These are phyloP conservation scores for Trichophyton benhamiae DNA, from an alignment of 2,329 filamentous ascomycete species.

Conservation along the genomic window DNA sequence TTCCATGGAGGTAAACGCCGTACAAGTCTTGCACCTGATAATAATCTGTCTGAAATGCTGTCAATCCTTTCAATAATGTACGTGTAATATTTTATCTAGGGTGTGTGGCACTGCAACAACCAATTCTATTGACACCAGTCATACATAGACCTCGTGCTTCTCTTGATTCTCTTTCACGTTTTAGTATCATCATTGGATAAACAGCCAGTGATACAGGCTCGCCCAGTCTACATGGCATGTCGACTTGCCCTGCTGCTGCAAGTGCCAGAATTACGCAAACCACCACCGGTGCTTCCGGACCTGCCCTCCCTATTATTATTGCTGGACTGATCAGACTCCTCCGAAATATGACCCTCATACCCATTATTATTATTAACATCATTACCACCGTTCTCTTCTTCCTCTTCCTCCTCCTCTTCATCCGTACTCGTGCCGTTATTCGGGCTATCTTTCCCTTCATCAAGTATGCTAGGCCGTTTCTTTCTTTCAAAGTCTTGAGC, in stretches of 20 bases:
- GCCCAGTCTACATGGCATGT: not conserved
- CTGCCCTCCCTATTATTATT: not conserved
- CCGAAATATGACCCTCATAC: not conserved
- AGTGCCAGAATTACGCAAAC: not conserved
- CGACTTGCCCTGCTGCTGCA: not conserved
- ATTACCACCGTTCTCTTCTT: constrained; percentile 22
- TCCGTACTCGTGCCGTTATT: constrained; percentile 25
- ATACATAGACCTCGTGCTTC: too few species aligned
- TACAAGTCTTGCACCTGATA: too few species aligned
- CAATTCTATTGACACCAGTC: too few species aligned
- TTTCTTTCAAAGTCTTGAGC: constrained; percentile 85
- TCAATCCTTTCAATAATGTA: too few species aligned
- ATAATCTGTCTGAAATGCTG: too few species aligned
- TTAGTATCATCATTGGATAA: too few species aligned
- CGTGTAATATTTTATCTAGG: too few species aligned
- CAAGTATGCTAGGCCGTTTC: constrained; percentile 39
- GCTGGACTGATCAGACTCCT: not conserved
- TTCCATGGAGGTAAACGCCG: not conserved
- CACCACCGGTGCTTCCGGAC: not conserved
- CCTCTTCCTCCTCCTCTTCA: constrained; percentile 28
- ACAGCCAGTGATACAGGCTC: too few species aligned
- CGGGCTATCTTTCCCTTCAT: constrained; percentile 20
- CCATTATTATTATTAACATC: constrained; percentile 9
- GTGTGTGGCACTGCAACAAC: too few species aligned
- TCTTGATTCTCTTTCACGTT: too few species aligned